phyloP scores from a whole-genome alignment of 768 basidiomycete species.

The Suillus cothurnatus region DNA sequence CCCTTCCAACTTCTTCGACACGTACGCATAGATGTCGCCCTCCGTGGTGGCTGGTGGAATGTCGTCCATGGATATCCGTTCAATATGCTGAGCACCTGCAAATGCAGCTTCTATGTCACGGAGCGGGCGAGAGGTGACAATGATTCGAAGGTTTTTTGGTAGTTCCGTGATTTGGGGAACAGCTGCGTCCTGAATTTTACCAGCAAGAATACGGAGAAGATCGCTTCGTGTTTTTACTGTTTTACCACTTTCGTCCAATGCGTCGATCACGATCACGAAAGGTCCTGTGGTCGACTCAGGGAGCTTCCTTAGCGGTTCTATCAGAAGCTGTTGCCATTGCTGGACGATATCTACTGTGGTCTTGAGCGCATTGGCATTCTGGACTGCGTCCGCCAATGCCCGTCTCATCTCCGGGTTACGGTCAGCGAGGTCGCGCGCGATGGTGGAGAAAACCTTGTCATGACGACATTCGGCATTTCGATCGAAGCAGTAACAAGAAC shows the following conservation, averaged over 20 bases:
- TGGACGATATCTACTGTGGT: conserved; percentile 4
- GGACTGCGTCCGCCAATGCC: conserved; percentile 3
- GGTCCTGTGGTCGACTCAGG: conserved; percentile 13
- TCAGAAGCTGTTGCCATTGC: conserved; percentile 23
- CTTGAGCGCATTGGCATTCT: neutral
- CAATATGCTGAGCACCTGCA: neutral
- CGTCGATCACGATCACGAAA: conserved; percentile 30
- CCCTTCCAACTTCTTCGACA: conserved; percentile 6
- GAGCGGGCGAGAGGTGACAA: conserved; percentile 12
- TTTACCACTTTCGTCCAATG: conserved; percentile 20
- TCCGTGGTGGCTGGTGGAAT: conserved; percentile 5
- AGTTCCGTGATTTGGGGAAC: neutral
- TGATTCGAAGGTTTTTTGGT: conserved; percentile 10
- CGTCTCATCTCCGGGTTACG: conserved; percentile 1
- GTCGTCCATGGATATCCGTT: conserved; percentile 6
- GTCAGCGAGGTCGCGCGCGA: conserved; percentile 8
- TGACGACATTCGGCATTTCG: conserved; percentile 8
- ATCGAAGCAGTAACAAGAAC: conserved; percentile 28
- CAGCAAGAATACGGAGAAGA: conserved; percentile 17
- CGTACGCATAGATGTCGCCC: conserved; percentile 7
- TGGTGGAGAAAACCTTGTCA: conserved; percentile 22
- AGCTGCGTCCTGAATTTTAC: neutral
- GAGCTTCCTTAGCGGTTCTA: conserved; percentile 18
- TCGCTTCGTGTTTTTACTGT: conserved; percentile 4
- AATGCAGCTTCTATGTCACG: neutral